Evolutionary conservation across 2,329 filamentous ascomycete species (phyloP).

Genomic region (Fusarium paranaense): DNA sequence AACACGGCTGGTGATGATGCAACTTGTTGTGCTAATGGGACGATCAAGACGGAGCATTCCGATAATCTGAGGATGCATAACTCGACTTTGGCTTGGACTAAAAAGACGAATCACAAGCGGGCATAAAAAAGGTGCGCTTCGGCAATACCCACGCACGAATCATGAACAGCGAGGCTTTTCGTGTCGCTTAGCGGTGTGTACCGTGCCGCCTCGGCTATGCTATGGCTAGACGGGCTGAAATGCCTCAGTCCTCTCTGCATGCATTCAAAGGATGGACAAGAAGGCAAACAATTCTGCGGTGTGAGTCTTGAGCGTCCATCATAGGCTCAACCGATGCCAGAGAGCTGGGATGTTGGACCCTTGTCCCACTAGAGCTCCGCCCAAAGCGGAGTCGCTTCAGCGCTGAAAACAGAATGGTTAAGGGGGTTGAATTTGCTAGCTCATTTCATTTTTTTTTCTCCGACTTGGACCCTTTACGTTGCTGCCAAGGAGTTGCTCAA

Average conservation of each 20-base stretch:
- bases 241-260: neutral
- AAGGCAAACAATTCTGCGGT: neutral
- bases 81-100: neutral
- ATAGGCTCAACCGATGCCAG: neutral
- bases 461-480: neutral
- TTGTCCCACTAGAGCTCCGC: neutral
- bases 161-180: neutral
- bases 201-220: neutral
- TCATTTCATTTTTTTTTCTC: neutral
- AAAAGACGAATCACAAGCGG: neutral
- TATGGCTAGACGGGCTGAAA: neutral
- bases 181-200: neutral
- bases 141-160: neutral
- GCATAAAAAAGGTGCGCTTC: neutral
- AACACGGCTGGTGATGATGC: neutral
- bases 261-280: neutral
- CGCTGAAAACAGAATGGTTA: neutral
- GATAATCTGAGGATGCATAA: neutral
- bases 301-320: neutral
- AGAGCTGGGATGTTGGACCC: neutral
- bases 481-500: neutral
- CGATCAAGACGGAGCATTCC: neutral
- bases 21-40: neutral
- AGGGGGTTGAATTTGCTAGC: conserved; percentile 1
- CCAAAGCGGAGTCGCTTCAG: neutral